Evolutionary conservation across 352 stramenopile species (phyloP), one percentile per base, ranked within the genome.

Genomic region (Chrysophaeum taylorii): DNA sequence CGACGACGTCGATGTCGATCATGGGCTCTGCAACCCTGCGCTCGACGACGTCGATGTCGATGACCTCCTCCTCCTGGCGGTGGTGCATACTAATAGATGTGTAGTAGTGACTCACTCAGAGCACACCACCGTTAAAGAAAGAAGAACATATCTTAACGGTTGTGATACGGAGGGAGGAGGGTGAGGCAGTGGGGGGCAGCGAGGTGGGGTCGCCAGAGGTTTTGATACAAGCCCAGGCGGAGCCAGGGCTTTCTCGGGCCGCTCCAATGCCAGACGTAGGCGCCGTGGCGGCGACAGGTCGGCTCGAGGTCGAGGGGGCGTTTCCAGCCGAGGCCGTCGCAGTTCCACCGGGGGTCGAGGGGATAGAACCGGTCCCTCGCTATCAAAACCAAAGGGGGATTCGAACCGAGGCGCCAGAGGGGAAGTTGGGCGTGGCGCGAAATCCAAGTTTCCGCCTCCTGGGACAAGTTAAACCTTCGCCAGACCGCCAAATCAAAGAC

Each of bases 261-360:
- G 33, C 33, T 45, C 57, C 57, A 66, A 36, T 66, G 57, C 57
- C 57, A 66, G 57, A 66, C 35, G 35, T 33, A 66, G 31, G 57
- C 57, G 57, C 57, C 57, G 33, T 4, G 1, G 1, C 27, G 1
- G 12, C 27, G 35, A 25, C 57, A 66, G 14, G 33, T 66, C 57
- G 9, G 5, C 5, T 66, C 57, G 2, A 66, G 18, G 5, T 66
- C 57, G 33, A 7, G 2, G 31, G 35, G 15, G 12, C 36, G 31
- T 36, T 66, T 66, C 57, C 57, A 66, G 57, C 57, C 57, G 57
- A 66, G 57, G 57, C 57, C 41, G 57, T 66, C 57, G 57, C 57
- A 66, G 57, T 66, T 66, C 57, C 57, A 66, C 4, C 57, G 31
- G 12, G 31, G 14, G 36, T 66, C 57, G 36, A 66, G 31, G 2